A percentile compares a stretch with the other conserved stretches of the same genome.
Evolutionary conservation across 192 early-diverging fungal species (phyloP).

Genomic region (Coemansia sp.): DNA sequence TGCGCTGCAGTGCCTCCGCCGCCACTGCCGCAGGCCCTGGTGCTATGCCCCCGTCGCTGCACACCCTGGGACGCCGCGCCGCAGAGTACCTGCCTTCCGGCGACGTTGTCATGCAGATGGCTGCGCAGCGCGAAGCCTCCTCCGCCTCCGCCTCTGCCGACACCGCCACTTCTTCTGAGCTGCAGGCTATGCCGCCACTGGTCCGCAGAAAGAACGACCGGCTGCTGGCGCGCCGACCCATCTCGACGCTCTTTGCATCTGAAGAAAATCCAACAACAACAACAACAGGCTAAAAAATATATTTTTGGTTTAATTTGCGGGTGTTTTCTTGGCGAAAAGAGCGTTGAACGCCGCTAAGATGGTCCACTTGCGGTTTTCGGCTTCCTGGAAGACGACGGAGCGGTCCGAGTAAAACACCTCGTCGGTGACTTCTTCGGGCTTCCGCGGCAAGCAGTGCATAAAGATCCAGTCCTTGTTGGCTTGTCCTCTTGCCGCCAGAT

Average conservation of each 20-base stretch:
- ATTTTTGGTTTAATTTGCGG: too few species aligned
- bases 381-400: slow-evolving; percentile 96
- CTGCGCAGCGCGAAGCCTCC: slow-evolving; percentile 21
- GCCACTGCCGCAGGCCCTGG: too few species aligned
- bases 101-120: slow-evolving; percentile 35
- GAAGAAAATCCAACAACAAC: not conserved
- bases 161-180: not conserved
- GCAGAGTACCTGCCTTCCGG: slow-evolving; percentile 35
- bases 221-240: slow-evolving; percentile 30
- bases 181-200: not conserved
- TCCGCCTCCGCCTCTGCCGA: too few species aligned
- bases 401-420: slow-evolving; percentile 91
- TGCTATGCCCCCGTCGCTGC: too few species aligned
- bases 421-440: slow-evolving; percentile 96
- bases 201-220: slow-evolving; percentile 18
- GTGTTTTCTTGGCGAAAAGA: slow-evolving; percentile 56
- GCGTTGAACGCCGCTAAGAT: slow-evolving; percentile 84
- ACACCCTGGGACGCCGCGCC: slow-evolving; percentile 30
- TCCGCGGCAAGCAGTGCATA: slow-evolving; percentile 98
- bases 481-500: slow-evolving; percentile 76
- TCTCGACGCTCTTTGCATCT: slow-evolving; percentile 35
- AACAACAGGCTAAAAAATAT: too few species aligned
- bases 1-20: slow-evolving; percentile 39
- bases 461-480: slow-evolving; percentile 94
- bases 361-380: slow-evolving; percentile 99